Conservation (phyloP, 2,329 filamentous ascomycete genomes). For the Truncatella angustata region DNA sequence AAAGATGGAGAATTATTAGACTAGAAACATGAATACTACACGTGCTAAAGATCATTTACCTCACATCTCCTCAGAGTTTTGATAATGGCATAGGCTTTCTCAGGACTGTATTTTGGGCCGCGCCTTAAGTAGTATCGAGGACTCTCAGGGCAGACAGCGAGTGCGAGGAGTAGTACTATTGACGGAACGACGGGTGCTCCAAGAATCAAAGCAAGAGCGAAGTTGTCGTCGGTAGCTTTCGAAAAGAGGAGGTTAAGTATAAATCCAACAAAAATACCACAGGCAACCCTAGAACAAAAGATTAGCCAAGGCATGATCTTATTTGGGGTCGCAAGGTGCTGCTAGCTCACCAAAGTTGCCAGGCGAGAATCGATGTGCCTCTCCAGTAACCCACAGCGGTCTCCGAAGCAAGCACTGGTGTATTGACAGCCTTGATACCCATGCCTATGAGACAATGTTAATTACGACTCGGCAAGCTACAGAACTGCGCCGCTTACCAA, state of each 20-base stretch:
- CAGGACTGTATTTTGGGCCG: slow-evolving; percentile 29
- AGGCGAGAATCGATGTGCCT: slow-evolving; percentile 44
- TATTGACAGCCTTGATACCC: slow-evolving; percentile 48
- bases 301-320: not conserved
- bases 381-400: slow-evolving; percentile 46
- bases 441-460: slow-evolving; percentile 32
- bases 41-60: slow-evolving; percentile 5
- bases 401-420: slow-evolving; percentile 45
- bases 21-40: no score
- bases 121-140: slow-evolving; percentile 33
- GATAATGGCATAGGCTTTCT: slow-evolving; percentile 28
- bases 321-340: not conserved
- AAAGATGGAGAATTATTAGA: no score
- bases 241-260: slow-evolving; percentile 23
- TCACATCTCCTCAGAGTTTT: slow-evolving; percentile 32
- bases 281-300: slow-evolving; percentile 27
- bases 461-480: no score
- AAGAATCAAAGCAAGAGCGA: slow-evolving; percentile 28
- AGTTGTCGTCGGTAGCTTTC: slow-evolving; percentile 15
- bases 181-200: slow-evolving; percentile 30
- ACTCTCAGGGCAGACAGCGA: slow-evolving; percentile 34
- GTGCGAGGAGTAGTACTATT: slow-evolving; percentile 21
- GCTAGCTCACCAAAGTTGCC: slow-evolving; percentile 39
- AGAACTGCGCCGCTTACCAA: slow-evolving; percentile 10
- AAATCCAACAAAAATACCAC: slow-evolving; percentile 35